Conservation (phyloP, 1,284 basidiomycete species). For the Megacollybia platyphylla region DNA sequence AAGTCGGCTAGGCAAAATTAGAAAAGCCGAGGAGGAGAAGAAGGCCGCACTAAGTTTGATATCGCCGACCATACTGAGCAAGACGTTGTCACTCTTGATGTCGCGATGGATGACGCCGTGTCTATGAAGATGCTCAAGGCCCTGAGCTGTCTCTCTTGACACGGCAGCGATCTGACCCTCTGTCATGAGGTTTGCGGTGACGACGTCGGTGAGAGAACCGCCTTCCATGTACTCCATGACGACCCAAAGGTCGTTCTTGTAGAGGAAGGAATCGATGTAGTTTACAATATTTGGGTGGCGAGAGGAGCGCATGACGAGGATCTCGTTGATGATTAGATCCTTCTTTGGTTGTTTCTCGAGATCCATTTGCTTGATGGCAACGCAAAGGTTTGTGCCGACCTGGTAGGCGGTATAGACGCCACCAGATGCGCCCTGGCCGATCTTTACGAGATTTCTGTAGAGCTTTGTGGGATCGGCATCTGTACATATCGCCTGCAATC, state of each 20-base stretch:
- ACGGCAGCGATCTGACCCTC: conserved; percentile 93
- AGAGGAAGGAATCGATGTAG: conserved; percentile 96
- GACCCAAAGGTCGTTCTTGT: conserved; percentile 98
- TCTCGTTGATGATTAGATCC: conserved; percentile 99
- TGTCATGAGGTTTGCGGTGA: conserved; percentile 95
- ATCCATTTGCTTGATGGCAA: conserved; percentile 99
- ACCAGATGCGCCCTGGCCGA: conserved; percentile 95
- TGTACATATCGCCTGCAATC: conserved; percentile 90
- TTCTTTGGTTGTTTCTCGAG: conserved; percentile 99
- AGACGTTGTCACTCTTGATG: conserved; percentile 96
- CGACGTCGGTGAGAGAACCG: conserved; percentile 85
- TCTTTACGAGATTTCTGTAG: conserved; percentile 90
- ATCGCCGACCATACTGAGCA: conserved; percentile 86
- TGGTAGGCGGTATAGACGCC: conserved; percentile 98
- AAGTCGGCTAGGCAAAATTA: conserved; percentile 69
- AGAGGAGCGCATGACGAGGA: conserved; percentile 95
- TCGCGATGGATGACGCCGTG: conserved; percentile 96
- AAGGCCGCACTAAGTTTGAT: conserved; percentile 85
- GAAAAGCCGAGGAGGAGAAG: not conserved
- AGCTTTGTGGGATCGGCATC: conserved; percentile 94
- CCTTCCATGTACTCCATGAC: conserved; percentile 99
- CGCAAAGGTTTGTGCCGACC: conserved; percentile 83
- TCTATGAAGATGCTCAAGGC: conserved; percentile 84
- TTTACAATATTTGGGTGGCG: conserved; percentile 98
- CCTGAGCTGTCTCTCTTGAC: conserved; percentile 81